These are phyloP conservation scores for Paraphoma sp. DNA, from an alignment of 2,329 filamentous ascomycete species.

Conservation along the genomic window DNA sequence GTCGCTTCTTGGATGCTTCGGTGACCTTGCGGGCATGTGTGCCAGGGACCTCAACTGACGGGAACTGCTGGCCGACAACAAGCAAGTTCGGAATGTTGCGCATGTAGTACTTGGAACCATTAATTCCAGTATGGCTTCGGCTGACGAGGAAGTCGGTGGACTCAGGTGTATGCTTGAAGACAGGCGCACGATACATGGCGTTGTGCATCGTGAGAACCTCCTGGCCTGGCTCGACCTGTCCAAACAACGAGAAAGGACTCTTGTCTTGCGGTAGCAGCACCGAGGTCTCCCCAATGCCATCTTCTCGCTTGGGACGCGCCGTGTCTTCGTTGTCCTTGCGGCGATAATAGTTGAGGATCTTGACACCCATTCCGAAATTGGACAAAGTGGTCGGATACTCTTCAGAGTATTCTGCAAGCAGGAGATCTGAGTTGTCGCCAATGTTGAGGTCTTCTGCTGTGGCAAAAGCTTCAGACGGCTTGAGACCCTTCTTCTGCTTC, in stretches of 20 bases:
- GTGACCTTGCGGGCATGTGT: constrained; percentile 95
- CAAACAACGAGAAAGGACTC: constrained; percentile 94
- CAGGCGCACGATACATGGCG: constrained; percentile 90
- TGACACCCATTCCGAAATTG: constrained; percentile 96
- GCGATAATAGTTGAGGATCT: constrained; percentile 95
- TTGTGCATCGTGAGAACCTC: constrained; percentile 92
- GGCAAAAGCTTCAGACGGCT: constrained; percentile 78
- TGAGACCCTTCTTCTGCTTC: constrained; percentile 78
- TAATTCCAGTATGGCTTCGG: constrained; percentile 77
- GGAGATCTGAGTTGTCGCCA: constrained; percentile 84
- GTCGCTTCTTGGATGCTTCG: constrained; percentile 92
- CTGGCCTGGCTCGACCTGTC: constrained; percentile 89
- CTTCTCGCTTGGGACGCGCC: constrained; percentile 75
- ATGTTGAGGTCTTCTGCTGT: constrained; percentile 83
- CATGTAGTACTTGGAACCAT: constrained; percentile 82
- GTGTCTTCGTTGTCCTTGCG: constrained; percentile 79
- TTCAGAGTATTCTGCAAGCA: constrained; percentile 95
- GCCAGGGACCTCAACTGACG: constrained; percentile 88
- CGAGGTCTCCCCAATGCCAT: constrained; percentile 78
- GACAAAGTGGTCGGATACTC: constrained; percentile 90
- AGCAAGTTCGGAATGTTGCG: constrained; percentile 91
- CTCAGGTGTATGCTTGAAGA: constrained; percentile 85
- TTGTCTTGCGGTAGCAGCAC: constrained; percentile 92
- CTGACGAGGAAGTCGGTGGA: constrained; percentile 86
- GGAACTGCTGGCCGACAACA: constrained; percentile 91